A percentile compares a stretch with the other conserved stretches of the same genome.
Evolutionary conservation across 139 green algal species (phyloP).

Genomic region (Astrephomene gubernaculifera): DNA sequence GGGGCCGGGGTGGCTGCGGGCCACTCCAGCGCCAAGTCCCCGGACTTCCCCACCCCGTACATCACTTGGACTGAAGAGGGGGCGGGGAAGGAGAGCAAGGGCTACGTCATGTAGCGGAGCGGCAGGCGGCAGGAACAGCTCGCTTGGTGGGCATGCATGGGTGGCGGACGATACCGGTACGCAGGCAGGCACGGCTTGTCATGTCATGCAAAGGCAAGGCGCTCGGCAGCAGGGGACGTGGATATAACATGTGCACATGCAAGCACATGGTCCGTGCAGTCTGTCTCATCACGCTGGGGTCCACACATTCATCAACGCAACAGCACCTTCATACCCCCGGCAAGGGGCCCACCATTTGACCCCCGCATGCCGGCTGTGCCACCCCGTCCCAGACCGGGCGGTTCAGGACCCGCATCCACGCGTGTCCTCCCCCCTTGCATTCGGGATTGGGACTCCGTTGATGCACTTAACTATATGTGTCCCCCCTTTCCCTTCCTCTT

Average conservation of each 20-base stretch:
- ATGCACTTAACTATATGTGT: too few relatives aligned
- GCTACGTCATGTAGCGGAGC: not conserved
- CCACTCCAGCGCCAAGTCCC: constrained; percentile 37
- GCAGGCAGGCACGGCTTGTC: not conserved
- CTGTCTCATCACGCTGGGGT: too few relatives aligned
- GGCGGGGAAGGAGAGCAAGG: not conserved
- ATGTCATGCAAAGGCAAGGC: not conserved
- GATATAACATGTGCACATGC: not conserved
- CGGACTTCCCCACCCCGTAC: constrained; percentile 30
- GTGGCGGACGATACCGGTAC: not conserved
- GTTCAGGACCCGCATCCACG: too few relatives aligned
- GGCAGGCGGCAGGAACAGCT: not conserved
- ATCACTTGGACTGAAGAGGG: constrained; percentile 16
- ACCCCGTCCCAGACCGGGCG: too few relatives aligned
- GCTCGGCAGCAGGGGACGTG: not conserved
- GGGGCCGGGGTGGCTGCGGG: constrained; percentile 11
- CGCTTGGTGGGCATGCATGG: not conserved
- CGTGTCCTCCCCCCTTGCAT: not conserved
- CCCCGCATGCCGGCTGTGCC: not conserved
- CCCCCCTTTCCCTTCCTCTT: too few relatives aligned
- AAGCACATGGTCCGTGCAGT: too few relatives aligned
- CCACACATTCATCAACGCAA: too few relatives aligned
- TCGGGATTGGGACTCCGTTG: too few relatives aligned
- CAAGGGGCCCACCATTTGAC: not conserved
- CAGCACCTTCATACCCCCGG: too few relatives aligned